Evolutionary conservation across 2,329 filamentous ascomycete genomes (phyloP).

Genomic region (Aspergillus intermedius): DNA sequence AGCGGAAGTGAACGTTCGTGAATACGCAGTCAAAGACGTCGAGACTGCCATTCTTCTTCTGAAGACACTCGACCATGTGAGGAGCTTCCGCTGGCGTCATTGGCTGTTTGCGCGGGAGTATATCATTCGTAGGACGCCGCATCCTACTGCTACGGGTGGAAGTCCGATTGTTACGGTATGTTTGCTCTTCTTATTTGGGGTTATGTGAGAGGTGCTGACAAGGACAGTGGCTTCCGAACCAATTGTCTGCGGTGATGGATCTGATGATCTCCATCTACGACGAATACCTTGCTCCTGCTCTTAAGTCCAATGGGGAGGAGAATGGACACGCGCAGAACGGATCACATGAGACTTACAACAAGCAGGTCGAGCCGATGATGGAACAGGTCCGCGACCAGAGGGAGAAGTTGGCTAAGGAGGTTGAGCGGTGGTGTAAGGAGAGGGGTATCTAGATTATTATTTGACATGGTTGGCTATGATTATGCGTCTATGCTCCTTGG

Average conservation of each 20-base stretch:
- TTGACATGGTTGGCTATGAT: too few species aligned
- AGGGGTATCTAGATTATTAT: conserved; percentile 28
- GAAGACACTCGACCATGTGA: conserved; percentile 41
- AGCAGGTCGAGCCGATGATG: conserved; percentile 35
- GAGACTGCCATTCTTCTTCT: conserved; percentile 40
- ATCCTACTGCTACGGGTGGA: conserved; percentile 44
- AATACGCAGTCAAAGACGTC: conserved; percentile 32
- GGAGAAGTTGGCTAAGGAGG: conserved; percentile 34
- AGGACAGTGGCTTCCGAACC: conserved; percentile 42
- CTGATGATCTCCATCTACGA: conserved; percentile 42
- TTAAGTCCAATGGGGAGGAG: conserved; percentile 15
- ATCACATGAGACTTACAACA: conserved; percentile 22
- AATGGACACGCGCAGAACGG: conserved; percentile 17
- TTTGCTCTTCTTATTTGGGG: neutral
- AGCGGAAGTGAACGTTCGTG: conserved; percentile 39
- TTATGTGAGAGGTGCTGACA: neutral
- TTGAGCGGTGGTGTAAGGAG: conserved; percentile 42
- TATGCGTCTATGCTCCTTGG: too few species aligned
- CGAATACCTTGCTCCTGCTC: conserved; percentile 28
- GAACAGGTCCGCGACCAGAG: conserved; percentile 28
- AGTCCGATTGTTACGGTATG: conserved; percentile 44
- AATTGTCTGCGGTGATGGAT: conserved; percentile 44
- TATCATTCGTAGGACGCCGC: conserved; percentile 40
- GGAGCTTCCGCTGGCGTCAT: conserved; percentile 46
- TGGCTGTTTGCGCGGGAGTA: conserved; percentile 46